Evolutionary conservation across 2,329 filamentous ascomycete genomes (phyloP).

Genomic region (Lojkania enalia): DNA sequence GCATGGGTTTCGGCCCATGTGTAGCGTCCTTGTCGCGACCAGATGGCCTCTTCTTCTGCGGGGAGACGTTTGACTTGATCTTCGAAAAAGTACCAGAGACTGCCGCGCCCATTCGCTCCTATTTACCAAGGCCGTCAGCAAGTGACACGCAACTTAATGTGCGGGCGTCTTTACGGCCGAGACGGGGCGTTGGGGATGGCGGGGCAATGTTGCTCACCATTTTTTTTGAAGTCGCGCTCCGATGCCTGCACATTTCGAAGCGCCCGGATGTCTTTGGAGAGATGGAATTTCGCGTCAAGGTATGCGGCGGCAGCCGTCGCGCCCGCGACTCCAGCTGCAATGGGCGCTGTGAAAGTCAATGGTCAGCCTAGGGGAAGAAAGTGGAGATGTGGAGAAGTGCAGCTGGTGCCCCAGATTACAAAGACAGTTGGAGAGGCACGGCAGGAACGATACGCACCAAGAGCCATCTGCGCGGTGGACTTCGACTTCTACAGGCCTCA

Average conservation of each 20-base stretch:
- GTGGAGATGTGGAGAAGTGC: background rate
- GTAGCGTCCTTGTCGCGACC: slow-evolving; percentile 63
- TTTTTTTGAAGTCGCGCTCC: slow-evolving; percentile 52
- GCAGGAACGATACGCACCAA: too few relatives aligned
- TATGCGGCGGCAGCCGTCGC: slow-evolving; percentile 57
- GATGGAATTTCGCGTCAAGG: slow-evolving; percentile 69
- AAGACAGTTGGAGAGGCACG: too few relatives aligned
- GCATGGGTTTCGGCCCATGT: slow-evolving; percentile 45
- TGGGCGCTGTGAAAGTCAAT: slow-evolving; percentile 25
- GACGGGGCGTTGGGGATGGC: slow-evolving; percentile 5
- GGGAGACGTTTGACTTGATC: slow-evolving; percentile 56
- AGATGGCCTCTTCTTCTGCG: slow-evolving; percentile 61
- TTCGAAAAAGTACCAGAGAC: slow-evolving; percentile 69
- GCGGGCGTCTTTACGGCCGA: slow-evolving; percentile 1
- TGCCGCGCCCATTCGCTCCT: slow-evolving; percentile 59
- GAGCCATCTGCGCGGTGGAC: too few relatives aligned
- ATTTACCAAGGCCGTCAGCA: slow-evolving; percentile 17
- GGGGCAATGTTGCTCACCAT: slow-evolving; percentile 46
- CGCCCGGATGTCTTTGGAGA: slow-evolving; percentile 62
- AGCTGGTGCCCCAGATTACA: background rate
- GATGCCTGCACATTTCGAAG: slow-evolving; percentile 51
- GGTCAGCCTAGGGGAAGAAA: background rate
- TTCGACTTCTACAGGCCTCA: too few relatives aligned
- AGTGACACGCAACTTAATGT: slow-evolving; percentile 2
- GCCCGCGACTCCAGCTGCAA: slow-evolving; percentile 41